Evolutionary conservation across 352 stramenopile genomes (phyloP).

Genomic region (Pythium utonaiense): DNA sequence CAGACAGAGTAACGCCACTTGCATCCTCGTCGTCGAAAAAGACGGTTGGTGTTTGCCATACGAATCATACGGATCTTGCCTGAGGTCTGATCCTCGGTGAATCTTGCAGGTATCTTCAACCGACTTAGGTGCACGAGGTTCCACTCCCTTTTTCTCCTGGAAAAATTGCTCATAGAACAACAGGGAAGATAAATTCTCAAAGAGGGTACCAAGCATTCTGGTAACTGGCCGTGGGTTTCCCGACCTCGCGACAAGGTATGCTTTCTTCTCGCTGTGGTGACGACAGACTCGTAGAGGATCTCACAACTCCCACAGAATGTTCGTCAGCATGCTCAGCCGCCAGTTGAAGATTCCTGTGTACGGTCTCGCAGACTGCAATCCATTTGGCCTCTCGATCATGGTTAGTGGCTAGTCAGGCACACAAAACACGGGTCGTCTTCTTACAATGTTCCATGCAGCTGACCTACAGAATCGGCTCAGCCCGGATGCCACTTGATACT

Average conservation of each 20-base stretch:
- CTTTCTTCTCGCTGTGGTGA: not conserved
- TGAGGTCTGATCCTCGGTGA: too few species aligned
- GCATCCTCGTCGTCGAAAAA: slow-evolving; percentile 94
- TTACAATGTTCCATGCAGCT: slow-evolving; percentile 34
- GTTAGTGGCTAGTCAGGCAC: slow-evolving; percentile 21
- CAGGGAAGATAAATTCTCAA: slow-evolving; percentile 86
- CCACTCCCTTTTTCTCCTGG: not conserved
- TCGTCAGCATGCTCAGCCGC: slow-evolving; percentile 78
- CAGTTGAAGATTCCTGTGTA: slow-evolving; percentile 85
- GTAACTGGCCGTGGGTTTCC: slow-evolving; percentile 93
- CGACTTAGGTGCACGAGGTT: slow-evolving; percentile 62
- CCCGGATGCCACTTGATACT: slow-evolving; percentile 78
- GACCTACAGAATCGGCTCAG: slow-evolving; percentile 88
- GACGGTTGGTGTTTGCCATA: slow-evolving; percentile 59
- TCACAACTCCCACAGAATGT: slow-evolving; percentile 37
- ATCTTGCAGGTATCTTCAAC: slow-evolving; percentile 92
- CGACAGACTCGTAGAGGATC: not conserved
- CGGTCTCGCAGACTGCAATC: slow-evolving; percentile 93
- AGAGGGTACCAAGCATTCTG: slow-evolving; percentile 87
- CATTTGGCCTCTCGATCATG: slow-evolving; percentile 92
- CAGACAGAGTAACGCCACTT: slow-evolving; percentile 71
- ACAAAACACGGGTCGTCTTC: not conserved
- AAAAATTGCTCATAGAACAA: not conserved
- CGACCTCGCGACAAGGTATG: slow-evolving; percentile 88
- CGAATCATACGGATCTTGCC: too few species aligned